These are phyloP conservation scores for Scheffersomyces titani DNA, from an alignment of 1,139 yeast species.

Conservation along the genomic window DNA sequence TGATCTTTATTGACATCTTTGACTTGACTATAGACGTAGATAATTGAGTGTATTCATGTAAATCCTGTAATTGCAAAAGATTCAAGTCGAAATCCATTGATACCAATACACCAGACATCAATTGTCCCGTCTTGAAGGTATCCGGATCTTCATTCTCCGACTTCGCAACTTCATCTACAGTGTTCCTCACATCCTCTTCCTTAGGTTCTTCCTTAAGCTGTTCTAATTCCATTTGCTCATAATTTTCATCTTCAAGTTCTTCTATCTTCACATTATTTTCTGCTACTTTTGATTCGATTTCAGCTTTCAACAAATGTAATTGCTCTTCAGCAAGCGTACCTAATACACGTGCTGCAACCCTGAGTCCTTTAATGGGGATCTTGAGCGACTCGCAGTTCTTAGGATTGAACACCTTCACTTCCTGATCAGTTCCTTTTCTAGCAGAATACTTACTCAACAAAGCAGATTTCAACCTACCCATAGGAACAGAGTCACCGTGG, in stretches of 20 bases:
- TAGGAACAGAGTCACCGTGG: conserved; percentile 97
- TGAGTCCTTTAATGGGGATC: conserved; percentile 78
- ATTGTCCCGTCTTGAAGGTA: conserved; percentile 34
- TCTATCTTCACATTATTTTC: conserved; percentile 16
- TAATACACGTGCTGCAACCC: conserved; percentile 86
- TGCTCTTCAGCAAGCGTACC: conserved; percentile 70
- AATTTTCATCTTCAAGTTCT: conserved; percentile 16
- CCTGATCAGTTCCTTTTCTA: conserved; percentile 83
- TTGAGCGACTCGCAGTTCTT: conserved; percentile 82
- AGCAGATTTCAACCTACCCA: conserved; percentile 96
- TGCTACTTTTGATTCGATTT: conserved; percentile 24
- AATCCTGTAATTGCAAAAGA: conserved; percentile 78
- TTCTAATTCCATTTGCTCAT: neutral
- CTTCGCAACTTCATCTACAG: conserved; percentile 5
- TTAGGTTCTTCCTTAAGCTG: neutral
- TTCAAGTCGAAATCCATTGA: conserved; percentile 89
- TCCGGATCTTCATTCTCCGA: conserved; percentile 6
- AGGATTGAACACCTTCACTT: conserved; percentile 92
- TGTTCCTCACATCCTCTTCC: conserved; percentile 3
- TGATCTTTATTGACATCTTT: conserved; percentile 72
- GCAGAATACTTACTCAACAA: conserved; percentile 81
- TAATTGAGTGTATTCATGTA: conserved; percentile 84
- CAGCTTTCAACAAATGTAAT: conserved; percentile 32
- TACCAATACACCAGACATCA: conserved; percentile 84
- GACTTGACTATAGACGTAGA: conserved; percentile 86